Conservation (phyloP, 371 early-diverging fungal species). For the Vairimorpha apis region DNA sequence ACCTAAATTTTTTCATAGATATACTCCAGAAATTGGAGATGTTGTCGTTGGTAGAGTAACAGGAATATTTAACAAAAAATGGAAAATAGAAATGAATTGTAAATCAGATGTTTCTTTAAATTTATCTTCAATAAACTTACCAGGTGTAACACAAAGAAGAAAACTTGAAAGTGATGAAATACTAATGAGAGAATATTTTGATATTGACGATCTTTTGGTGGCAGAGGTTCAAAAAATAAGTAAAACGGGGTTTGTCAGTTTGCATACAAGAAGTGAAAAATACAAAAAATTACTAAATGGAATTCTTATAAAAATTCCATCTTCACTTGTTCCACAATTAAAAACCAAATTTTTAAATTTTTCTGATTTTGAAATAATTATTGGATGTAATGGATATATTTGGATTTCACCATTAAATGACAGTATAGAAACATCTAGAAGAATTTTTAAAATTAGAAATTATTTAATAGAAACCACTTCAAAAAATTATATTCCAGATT, state of each 20-base stretch:
- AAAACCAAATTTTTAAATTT: slow-evolving; percentile 42
- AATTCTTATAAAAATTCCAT: slow-evolving; percentile 46
- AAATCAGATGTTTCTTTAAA: slow-evolving; percentile 77
- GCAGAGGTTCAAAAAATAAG: slow-evolving; percentile 88
- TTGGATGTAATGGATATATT: slow-evolving; percentile 89
- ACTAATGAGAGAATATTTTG: slow-evolving; percentile 86
- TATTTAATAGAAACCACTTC: slow-evolving; percentile 4
- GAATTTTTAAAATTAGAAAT: background rate
- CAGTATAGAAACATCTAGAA: background rate
- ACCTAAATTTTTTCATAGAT: slow-evolving; percentile 70
- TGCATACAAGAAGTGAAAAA: slow-evolving; percentile 87
- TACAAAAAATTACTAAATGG: slow-evolving; percentile 74
- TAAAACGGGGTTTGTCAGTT: slow-evolving; percentile 73
- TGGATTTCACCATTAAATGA: slow-evolving; percentile 64
- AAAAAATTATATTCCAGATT: background rate
- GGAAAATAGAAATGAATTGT: slow-evolving; percentile 87
- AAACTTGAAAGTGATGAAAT: slow-evolving; percentile 93
- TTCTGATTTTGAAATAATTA: slow-evolving; percentile 75
- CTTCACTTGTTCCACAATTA: slow-evolving; percentile 10
- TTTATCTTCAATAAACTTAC: slow-evolving; percentile 84
- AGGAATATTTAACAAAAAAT: slow-evolving; percentile 77
- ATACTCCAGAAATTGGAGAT: slow-evolving; percentile 88
- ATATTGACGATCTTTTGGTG: slow-evolving; percentile 85
- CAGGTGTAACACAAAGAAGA: slow-evolving; percentile 88
- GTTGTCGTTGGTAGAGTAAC: slow-evolving; percentile 90